A percentile compares a stretch with the other conserved stretches of the same genome.
phyloP scores from a whole-genome alignment of 164 flowering plant species.

The Akebia trifoliata region DNA sequence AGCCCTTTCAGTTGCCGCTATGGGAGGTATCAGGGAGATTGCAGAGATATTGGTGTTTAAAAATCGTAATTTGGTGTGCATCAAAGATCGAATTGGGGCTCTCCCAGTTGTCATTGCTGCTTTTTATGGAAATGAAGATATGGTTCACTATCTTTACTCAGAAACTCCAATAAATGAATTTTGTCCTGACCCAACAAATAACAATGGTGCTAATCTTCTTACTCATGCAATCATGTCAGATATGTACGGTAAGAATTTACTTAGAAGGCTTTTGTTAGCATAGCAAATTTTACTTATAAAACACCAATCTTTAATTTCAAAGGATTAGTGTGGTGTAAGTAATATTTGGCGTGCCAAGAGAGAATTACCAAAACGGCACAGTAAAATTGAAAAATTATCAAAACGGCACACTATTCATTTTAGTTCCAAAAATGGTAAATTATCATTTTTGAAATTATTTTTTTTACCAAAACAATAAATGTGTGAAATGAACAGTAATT shows the following conservation, averaged over 20 bases:
- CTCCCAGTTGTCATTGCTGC: background rate
- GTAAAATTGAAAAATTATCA: no score
- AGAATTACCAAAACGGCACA: no score
- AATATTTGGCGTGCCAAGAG: no score
- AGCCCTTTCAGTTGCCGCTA: background rate
- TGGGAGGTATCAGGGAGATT: background rate
- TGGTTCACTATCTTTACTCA: background rate
- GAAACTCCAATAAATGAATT: background rate
- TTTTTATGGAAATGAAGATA: background rate
- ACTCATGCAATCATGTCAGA: background rate
- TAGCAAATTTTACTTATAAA: no score
- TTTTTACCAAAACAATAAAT: no score
- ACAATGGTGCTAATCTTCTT: background rate
- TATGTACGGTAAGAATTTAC: background rate
- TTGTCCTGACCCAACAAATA: background rate
- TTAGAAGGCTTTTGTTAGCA: no score
- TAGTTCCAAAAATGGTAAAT: no score
- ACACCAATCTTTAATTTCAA: background rate
- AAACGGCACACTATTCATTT: no score
- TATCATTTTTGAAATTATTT: no score
- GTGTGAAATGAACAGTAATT: no score
- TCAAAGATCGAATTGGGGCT: background rate
- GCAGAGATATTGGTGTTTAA: conserved; percentile 3
- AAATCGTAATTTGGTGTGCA: background rate
- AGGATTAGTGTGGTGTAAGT: no score